Base-by-base conservation (phyloP, 1,284 basidiomycete species). In the Heterobasidion annosum region DNA sequence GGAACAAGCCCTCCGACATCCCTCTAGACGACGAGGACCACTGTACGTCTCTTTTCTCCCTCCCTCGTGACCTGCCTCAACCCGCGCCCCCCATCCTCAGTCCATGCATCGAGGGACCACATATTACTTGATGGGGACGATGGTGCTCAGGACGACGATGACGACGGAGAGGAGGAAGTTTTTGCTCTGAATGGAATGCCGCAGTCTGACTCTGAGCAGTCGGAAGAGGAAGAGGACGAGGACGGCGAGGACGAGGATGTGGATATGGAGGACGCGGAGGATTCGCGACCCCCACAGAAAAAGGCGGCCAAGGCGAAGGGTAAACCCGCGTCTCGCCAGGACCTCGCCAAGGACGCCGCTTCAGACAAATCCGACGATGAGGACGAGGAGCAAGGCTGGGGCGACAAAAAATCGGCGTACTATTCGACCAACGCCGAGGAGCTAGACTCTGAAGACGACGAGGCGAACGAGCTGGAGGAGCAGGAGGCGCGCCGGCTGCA, bases 401-500 rank as follows among this genome's bases (percentile, higher is more conserved):
- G 93, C 2, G 74, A 73, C 58, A 81, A 79, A 59, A 86, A 85
- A 66, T 75, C 82, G 33, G 84, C 83, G 18, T 95, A 94, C 68
- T 94, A 95, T 68, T 81, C 91, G 2, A 90, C 88, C 32, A 92
- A 93, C 65, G 90, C 88, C 37, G 82, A 79, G 18, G 75, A 88
- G 54, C 70, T 90, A 35, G 89, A 91, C 50, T 89, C 89, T 44
- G 90, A 91, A 61, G 88, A 91, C 58, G 91, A 93, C 59, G 90
- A 93, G 66, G 89, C 83, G 42, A 80, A 87, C 63, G 88, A 91
- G 63, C 73, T 96, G 56, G 93, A 97, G 65, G 88, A 93, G 66
- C 84, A 88, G 64, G 94, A 98, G 70, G 91, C 90, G 7, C 83
- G 74, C 62, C 75, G 91, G 50, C 68, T 98, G 52, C 95, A 97